These are phyloP conservation scores for Rhodotorula sp. DNA, from an alignment of 1,284 basidiomycete species.

Conservation along the genomic window DNA sequence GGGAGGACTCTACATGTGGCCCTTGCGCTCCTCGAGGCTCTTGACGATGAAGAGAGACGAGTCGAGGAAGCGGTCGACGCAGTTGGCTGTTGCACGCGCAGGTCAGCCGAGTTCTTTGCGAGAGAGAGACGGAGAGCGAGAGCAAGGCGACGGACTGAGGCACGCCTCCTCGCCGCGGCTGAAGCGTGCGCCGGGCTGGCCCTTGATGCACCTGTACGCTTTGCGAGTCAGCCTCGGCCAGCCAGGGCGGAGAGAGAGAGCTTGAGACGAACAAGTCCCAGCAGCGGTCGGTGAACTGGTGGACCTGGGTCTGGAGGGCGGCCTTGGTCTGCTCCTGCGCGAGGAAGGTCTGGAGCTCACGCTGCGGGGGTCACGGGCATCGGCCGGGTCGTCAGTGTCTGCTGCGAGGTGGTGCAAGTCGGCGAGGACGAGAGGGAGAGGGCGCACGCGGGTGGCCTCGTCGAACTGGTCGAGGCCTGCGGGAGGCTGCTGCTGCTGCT, in stretches of 20 bases:
- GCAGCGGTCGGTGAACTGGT: slow-evolving; percentile 71
- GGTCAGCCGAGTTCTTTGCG: neutral
- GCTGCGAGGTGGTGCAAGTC: slow-evolving; percentile 48
- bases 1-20: slow-evolving; percentile 9
- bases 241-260: slow-evolving; percentile 11
- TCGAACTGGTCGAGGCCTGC: slow-evolving; percentile 60
- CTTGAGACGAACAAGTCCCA: slow-evolving; percentile 62
- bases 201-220: slow-evolving; percentile 73
- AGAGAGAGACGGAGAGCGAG: neutral
- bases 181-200: slow-evolving; percentile 79
- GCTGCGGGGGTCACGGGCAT: slow-evolving; percentile 55
- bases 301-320: slow-evolving; percentile 56
- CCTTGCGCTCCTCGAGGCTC: slow-evolving; percentile 63
- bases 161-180: slow-evolving; percentile 80
- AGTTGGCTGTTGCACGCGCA: slow-evolving; percentile 12
- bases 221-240: slow-evolving; percentile 14
- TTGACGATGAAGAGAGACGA: slow-evolving; percentile 83
- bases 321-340: slow-evolving; percentile 87
- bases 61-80: slow-evolving; percentile 73
- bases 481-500: slow-evolving; percentile 10
- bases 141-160: slow-evolving; percentile 68
- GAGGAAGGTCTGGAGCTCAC: slow-evolving; percentile 79
- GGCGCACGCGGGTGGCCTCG: slow-evolving; percentile 59
- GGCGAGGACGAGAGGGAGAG: neutral
- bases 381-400: neutral